phyloP scores from a whole-genome alignment of 2,329 filamentous ascomycete species.

The Colletotrichum gigasporum region DNA sequence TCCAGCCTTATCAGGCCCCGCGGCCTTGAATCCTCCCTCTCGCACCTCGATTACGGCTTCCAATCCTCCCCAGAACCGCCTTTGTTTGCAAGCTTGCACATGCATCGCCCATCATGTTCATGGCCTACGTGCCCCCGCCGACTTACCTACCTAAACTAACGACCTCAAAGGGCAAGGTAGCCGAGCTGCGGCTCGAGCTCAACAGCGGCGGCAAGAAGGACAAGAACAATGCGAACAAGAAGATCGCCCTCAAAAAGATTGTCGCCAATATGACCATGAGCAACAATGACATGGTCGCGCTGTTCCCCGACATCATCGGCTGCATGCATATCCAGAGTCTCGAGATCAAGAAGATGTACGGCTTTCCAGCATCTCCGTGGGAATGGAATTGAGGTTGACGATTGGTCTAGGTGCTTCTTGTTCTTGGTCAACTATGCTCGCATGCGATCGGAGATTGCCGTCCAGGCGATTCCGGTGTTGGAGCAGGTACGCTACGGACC shows the following conservation, averaged over 20 bases:
- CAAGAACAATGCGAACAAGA: slow-evolving; percentile 94
- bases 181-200: slow-evolving; percentile 93
- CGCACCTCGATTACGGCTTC: not conserved
- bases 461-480: slow-evolving; percentile 90
- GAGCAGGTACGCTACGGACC: slow-evolving; percentile 70
- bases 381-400: not conserved
- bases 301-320: slow-evolving; percentile 93
- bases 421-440: slow-evolving; percentile 97
- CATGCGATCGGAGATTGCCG: slow-evolving; percentile 90
- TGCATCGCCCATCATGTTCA: slow-evolving; percentile 56
- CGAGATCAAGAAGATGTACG: slow-evolving; percentile 99
- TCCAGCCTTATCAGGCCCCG: not conserved
- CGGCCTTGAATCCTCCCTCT: not conserved
- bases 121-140: slow-evolving; percentile 61
- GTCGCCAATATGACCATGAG: slow-evolving; percentile 99
- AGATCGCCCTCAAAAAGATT: slow-evolving; percentile 99
- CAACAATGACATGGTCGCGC: slow-evolving; percentile 98
- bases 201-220: slow-evolving; percentile 97
- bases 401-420: slow-evolving; percentile 82
- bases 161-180: slow-evolving; percentile 91
- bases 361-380: not conserved
- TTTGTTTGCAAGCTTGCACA: not conserved
- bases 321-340: slow-evolving; percentile 96
- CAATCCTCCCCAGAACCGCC: not conserved
- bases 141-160: slow-evolving; percentile 58